Evolutionary conservation across 83 land plant genomes (phyloP).

Genomic region (Picea abies): DNA sequence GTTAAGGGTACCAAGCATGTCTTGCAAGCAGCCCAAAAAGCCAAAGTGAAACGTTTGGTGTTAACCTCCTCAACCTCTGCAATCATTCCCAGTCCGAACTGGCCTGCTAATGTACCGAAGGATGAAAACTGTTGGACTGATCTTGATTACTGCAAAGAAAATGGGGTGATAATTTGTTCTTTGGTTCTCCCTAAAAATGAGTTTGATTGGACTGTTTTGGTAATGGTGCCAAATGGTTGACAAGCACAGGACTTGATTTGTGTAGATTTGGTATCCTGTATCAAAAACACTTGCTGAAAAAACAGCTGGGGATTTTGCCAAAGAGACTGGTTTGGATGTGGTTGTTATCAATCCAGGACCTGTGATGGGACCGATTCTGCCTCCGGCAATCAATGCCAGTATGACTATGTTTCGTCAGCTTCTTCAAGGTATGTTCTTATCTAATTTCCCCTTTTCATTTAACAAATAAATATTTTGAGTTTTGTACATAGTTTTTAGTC

Average conservation of each 20-base stretch:
- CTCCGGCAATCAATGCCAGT: slow-evolving; percentile 69
- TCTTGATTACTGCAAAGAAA: slow-evolving; percentile 56
- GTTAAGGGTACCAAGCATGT: slow-evolving; percentile 67
- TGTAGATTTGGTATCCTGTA: slow-evolving; percentile 67
- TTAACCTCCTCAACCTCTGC: slow-evolving; percentile 70
- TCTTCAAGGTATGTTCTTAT: no score
- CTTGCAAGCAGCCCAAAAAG: slow-evolving; percentile 56
- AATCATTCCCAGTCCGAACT: slow-evolving; percentile 55
- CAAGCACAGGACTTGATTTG: not conserved
- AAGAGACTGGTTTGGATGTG: slow-evolving; percentile 61
- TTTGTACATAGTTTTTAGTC: no score
- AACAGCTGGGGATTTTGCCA: slow-evolving; percentile 74
- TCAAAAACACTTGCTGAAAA: slow-evolving; percentile 80
- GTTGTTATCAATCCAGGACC: slow-evolving; percentile 80
- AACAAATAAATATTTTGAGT: no score
- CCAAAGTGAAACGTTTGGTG: slow-evolving; percentile 57
- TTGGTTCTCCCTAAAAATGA: not conserved
- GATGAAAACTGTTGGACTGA: slow-evolving; percentile 71
- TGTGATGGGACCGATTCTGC: slow-evolving; percentile 67
- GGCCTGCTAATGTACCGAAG: slow-evolving; percentile 62
- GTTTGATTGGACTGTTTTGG: not conserved
- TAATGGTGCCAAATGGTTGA: not conserved
- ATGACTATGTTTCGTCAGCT: slow-evolving; percentile 40
- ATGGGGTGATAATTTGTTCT: slow-evolving; percentile 36
- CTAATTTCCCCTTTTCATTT: no score